A percentile compares a stretch with the other conserved stretches of the same genome.
Evolutionary conservation across 2,329 filamentous ascomycete genomes (phyloP).

Genomic region (Dactylellina drechsleri): DNA sequence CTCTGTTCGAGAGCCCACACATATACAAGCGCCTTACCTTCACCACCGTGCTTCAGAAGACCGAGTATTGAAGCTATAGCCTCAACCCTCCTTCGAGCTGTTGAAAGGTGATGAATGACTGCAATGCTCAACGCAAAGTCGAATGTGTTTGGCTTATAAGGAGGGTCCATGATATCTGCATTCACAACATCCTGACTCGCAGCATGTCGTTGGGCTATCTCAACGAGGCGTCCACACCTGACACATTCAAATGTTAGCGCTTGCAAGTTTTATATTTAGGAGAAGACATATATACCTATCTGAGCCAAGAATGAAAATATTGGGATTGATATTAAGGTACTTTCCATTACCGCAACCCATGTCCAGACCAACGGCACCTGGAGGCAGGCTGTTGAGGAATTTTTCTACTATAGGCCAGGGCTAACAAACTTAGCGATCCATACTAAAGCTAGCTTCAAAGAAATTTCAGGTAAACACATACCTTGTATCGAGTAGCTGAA

Average conservation of each 20-base stretch:
- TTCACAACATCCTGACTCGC: constrained; percentile 74
- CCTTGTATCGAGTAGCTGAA: constrained; percentile 77
- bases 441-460: no score
- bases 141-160: constrained; percentile 73
- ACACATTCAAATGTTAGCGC: constrained; percentile 10
- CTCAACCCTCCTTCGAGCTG: constrained; percentile 74
- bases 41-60: constrained; percentile 66
- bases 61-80: constrained; percentile 77
- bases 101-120: constrained; percentile 92
- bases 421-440: constrained; percentile 65
- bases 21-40: constrained; percentile 76
- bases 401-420: constrained; percentile 91
- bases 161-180: constrained; percentile 84
- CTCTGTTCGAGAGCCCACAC: constrained; percentile 97
- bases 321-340: constrained; percentile 81
- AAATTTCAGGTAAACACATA: constrained; percentile 11
- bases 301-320: constrained; percentile 82
- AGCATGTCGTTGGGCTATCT: constrained; percentile 67
- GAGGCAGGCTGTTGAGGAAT: constrained; percentile 74
- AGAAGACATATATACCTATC: constrained; percentile 73
- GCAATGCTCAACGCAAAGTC: constrained; percentile 96
- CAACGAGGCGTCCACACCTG: constrained; percentile 70
- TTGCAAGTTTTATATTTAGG: background rate
- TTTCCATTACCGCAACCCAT: constrained; percentile 98
- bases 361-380: constrained; percentile 84